Percentiles rank a stretch among this genome's conserved stretches.
Conservation (phyloP, 1,139 yeast species). For the Blastobotrys elegans region DNA sequence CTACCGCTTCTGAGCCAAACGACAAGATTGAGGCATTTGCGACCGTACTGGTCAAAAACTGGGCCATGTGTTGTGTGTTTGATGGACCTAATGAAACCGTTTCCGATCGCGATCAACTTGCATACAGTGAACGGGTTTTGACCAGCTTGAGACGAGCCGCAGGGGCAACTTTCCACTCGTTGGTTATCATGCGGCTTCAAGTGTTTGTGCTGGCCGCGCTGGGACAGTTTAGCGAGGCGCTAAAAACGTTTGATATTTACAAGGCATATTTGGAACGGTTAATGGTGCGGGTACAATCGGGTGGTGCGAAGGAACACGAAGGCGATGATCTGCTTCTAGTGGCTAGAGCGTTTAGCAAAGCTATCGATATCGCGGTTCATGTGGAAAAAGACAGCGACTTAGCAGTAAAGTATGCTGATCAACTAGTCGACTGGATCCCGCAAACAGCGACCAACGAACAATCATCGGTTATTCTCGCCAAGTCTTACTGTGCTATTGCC, state of each 20-base stretch:
- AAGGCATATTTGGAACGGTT: slow-evolving; percentile 37
- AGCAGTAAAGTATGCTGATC: slow-evolving; percentile 28
- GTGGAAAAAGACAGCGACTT: slow-evolving; percentile 19
- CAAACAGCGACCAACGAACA: slow-evolving; percentile 11
- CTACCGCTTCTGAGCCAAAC: slow-evolving; percentile 42
- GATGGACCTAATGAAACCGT: slow-evolving; percentile 24
- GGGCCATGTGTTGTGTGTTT: slow-evolving; percentile 19
- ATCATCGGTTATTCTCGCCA: slow-evolving; percentile 11
- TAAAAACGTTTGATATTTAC: slow-evolving; percentile 43
- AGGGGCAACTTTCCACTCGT: slow-evolving; percentile 47
- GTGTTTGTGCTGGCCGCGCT: slow-evolving; percentile 30
- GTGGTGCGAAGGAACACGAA: slow-evolving; percentile 19
- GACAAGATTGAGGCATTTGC: slow-evolving; percentile 30
- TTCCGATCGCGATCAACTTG: slow-evolving; percentile 16
- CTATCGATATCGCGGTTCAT: slow-evolving; percentile 20
- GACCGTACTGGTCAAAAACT: slow-evolving; percentile 33
- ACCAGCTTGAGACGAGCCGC: slow-evolving; percentile 36
- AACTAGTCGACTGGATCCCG: slow-evolving; percentile 24
- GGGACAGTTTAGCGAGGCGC: slow-evolving; percentile 35
- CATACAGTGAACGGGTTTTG: slow-evolving; percentile 22
- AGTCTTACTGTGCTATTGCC: slow-evolving; percentile 13
- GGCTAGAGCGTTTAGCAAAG: slow-evolving; percentile 25
- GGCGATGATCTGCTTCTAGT: slow-evolving; percentile 30
- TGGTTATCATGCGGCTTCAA: slow-evolving; percentile 39
- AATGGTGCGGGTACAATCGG: slow-evolving; percentile 31